Base-by-base conservation (phyloP, 139 green algal species). In the Chlamydomonas incerta region DNA sequence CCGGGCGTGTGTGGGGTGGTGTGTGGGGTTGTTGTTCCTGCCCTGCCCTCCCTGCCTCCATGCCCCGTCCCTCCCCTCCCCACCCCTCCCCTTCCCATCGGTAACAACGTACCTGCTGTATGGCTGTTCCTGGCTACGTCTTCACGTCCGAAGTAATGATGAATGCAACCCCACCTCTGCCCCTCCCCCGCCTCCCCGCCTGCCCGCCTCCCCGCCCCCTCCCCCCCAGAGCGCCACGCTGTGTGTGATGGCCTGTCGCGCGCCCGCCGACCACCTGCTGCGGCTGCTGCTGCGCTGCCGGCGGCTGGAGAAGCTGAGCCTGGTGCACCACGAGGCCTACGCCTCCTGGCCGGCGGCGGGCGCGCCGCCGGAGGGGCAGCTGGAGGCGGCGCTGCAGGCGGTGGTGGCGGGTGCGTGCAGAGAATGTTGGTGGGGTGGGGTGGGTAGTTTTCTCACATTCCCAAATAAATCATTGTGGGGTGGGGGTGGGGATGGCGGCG, bases 281-380 rank as follows among this genome's bases (percentile, higher is more conserved):
- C 75, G 75, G 4, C 35, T 82, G 75, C 75, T 82, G 58, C 75
- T 82, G 75, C 75, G 75, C 75, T 82, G 75, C 60, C 58, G 75
- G 14, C 75, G 60, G 17, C 75, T 82, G 60, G 37, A 37, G 28
- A 82, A 82, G 75, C 75, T 82, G 35, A 60, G 31, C 18, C 75
- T 82, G 75, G 75, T 82, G 75, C 75, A 82, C 60, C 75, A 82
- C 75, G 75, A 82, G 75, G 58, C 75, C 11, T 82, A 72, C 60
- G 26, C 60, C 14, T 29, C n/a, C 26, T 72, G 75, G 60, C 75
- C 75, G 60, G 6, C 34, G 60, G 24, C 35, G 60, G 1, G 60
- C 11, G 5, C 15, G 26, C 35, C 34, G 60, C 28, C 60, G 26
- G 60, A 72, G 60, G 11, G 47, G n/a, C n/a, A n/a, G 31, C 0